Evolutionary conservation across 225 moss, liverwort and hornwort species (phyloP), one percentile per base, ranked within the genome.

Genomic region (Polytrichum commune): DNA sequence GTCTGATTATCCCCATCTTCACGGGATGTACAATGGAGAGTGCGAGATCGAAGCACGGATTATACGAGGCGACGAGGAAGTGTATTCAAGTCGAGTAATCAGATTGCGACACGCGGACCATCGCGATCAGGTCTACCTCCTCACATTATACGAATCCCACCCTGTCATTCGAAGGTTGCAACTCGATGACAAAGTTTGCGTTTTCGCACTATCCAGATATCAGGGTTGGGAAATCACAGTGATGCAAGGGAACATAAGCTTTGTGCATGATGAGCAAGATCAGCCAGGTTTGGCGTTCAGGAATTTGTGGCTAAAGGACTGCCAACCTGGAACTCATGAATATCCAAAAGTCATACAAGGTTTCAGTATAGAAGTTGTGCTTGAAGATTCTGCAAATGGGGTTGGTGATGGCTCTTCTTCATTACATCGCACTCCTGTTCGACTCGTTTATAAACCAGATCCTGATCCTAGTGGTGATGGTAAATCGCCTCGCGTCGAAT

Each of bases 71-170:
- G 64, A 72, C 6, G 57, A 28, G 46, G 72, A 62, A 0, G 74
- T 77, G 8, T 84, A 77, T 28, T 0, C 63, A 6, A 80, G 77
- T 18, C 4, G 0, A 4, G 26, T 80, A 30, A 2, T 75, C 8
- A 0, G 26, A 1, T 66, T 84, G 62, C 69, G 80, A 1, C 74
- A 80, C 19, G 74, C 74, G 20, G 80, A 84, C 26, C 6, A 16
- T 3, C 63, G 24, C 2, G 77, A 80, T 56, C 80, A 84, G 54
- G 68, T 80, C 1, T 77, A 75, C 71, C 54, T 80, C n/a, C 80
- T 77, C 69, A 75, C 74, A 20, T 75, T 80, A 29, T 26, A 68
- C 55, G 75, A 56, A 56, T 55, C 69, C 0, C 84, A 80, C 62
- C 71, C 72, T 26, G 5, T 80, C 2, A 19, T 75, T 27, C 7